Evolutionary conservation across 495 filamentous ascomycete genomes (phyloP), one percentile per base, ranked within the genome.

Genomic region (Bathelium albidoporum): DNA sequence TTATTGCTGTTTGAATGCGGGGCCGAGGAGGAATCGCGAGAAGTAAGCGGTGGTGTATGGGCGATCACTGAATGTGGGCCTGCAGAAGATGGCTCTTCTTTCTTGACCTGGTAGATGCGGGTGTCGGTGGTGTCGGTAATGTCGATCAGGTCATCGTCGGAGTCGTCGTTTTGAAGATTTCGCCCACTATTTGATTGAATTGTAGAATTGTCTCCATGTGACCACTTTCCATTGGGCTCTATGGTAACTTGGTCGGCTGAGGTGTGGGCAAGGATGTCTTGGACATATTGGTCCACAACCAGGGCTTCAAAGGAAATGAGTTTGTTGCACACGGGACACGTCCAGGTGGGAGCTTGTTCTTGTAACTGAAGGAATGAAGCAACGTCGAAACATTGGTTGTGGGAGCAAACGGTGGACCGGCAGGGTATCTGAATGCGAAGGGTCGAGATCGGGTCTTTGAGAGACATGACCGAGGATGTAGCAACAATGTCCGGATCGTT

Each of bases 321-420:
- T 67, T 96, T 95, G 71, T 85, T 90, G 76, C 94, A 98, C 29
- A 96, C 86, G 9, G 94, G 94, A 69, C 94, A 98, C 24, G 83
- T 79, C 94, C 94, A 98, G 12, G 91, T 93, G 24, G 94, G 93
- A 0, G 89, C 92, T 77, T 98, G 94, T 72, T 97, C 91, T 70
- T 97, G 91, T 41, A 98, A 72, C 68, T 96, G 90, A 16, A 98
- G 79, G 68, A 96, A 98, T 1, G 90, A 95, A 1, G 84, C 84
- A n/a, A 87, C 94, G 73, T 98, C 94, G 71, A 97, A 97, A 70
- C 94, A 97, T 68, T 94, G 90, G 44, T 92, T 91, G 75, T 98
- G 94, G 9, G 81, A 87, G 73, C 94, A 98, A 26, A 85, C 71
- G 10, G 84, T 79, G 1, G 88, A 91, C 44, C 94, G 85, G 68